Conservation (phyloP, 2,329 filamentous ascomycete species). For the Colletotrichum horii region DNA sequence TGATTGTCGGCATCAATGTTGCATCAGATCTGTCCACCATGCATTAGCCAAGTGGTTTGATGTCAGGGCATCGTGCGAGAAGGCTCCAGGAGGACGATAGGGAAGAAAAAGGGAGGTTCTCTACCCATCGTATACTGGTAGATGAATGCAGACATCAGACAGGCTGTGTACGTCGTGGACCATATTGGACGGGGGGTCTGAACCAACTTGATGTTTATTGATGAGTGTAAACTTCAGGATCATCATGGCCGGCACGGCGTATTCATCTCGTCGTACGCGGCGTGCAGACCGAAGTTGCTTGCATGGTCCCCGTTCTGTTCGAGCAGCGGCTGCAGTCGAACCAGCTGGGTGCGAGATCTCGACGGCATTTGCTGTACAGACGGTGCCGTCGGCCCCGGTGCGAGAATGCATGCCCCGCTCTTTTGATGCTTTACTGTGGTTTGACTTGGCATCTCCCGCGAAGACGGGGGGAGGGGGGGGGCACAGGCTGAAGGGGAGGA, state of each 20-base stretch:
- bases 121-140: background rate
- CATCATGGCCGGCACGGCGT: too few species aligned
- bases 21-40: background rate
- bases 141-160: background rate
- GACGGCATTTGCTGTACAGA: background rate
- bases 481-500: background rate
- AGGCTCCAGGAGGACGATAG: background rate
- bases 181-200: background rate
- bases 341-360: background rate
- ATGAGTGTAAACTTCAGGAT: background rate
- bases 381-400: background rate
- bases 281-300: background rate
- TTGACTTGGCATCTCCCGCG: background rate
- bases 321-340: background rate
- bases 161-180: background rate
- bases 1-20: background rate
- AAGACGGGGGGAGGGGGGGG: too few species aligned
- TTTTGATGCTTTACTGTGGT: background rate
- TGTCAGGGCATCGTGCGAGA: background rate
- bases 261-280: too few species aligned
- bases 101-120: background rate
- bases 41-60: background rate
- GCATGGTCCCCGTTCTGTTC: background rate
- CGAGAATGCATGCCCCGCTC: background rate
- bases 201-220: background rate